phyloP scores from a whole-genome alignment of 805 yeast species.

The Starmerella bombi region DNA sequence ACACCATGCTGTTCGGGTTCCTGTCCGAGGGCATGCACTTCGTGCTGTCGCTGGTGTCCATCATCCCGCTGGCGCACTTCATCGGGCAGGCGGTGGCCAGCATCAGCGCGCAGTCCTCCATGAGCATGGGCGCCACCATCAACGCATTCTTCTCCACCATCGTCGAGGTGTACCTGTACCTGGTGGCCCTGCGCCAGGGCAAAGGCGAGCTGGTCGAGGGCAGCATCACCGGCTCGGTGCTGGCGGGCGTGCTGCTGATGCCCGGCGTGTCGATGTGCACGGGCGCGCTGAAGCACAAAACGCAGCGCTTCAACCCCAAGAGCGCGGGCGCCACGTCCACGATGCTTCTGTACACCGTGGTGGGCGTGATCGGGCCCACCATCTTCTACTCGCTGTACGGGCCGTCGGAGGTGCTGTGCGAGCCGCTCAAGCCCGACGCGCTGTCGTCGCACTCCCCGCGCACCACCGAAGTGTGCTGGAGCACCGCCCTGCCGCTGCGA shows the following conservation, averaged over 20 bases:
- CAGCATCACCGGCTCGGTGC: constrained; percentile 80
- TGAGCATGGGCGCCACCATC: constrained; percentile 97
- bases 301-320: constrained; percentile 89
- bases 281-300: constrained; percentile 83
- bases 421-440: background rate
- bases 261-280: constrained; percentile 98
- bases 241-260: constrained; percentile 79
- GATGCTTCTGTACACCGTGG: constrained; percentile 79
- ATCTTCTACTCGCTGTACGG: constrained; percentile 83
- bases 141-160: constrained; percentile 95
- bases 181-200: constrained; percentile 75
- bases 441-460: background rate
- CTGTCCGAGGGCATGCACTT: constrained; percentile 45
- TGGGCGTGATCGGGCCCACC: constrained; percentile 88
- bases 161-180: constrained; percentile 82
- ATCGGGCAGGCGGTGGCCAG: constrained; percentile 99
- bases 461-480: constrained; percentile 33
- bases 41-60: constrained; percentile 62
- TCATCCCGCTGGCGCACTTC: constrained; percentile 88
- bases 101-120: constrained; percentile 92
- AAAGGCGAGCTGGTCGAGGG: constrained; percentile 92
- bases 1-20: constrained; percentile 52
- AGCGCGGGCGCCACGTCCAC: constrained; percentile 97
- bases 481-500: constrained; percentile 53
- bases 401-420: constrained; percentile 62